A percentile compares a stretch with the other conserved stretches of the same genome.
These are phyloP conservation scores for Ophiostoma angusticollis DNA, from an alignment of 2,329 filamentous ascomycete species.

Conservation along the genomic window DNA sequence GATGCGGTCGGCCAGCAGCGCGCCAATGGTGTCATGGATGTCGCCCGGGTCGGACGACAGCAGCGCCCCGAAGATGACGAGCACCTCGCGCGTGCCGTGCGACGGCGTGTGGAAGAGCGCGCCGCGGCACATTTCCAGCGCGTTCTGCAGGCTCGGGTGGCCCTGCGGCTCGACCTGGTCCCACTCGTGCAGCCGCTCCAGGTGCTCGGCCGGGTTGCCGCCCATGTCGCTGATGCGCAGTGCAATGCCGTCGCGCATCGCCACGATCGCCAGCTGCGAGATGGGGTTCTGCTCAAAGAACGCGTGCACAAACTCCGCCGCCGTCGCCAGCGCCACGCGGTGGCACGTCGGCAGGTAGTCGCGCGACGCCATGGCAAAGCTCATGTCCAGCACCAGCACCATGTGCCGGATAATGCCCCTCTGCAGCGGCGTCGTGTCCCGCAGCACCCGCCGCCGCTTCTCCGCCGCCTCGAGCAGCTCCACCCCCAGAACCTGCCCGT, in stretches of 20 bases:
- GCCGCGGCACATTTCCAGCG: slow-evolving; percentile 86
- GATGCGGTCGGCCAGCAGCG: slow-evolving; percentile 69
- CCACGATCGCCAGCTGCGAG: slow-evolving; percentile 82
- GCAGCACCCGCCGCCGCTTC: slow-evolving; percentile 67
- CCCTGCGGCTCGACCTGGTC: slow-evolving; percentile 57
- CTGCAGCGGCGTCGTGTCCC: slow-evolving; percentile 91
- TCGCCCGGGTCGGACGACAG: slow-evolving; percentile 87
- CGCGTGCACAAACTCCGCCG: slow-evolving; percentile 77
- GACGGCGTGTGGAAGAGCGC: slow-evolving; percentile 85
- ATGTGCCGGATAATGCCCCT: slow-evolving; percentile 96
- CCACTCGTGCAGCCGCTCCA: slow-evolving; percentile 59
- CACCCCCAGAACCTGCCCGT: slow-evolving; percentile 66
- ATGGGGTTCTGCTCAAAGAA: slow-evolving; percentile 99
- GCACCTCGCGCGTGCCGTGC: slow-evolving; percentile 84
- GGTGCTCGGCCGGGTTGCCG: slow-evolving; percentile 81
- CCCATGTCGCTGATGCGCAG: slow-evolving; percentile 77
- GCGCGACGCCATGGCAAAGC: slow-evolving; percentile 87
- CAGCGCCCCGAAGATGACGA: slow-evolving; percentile 84
- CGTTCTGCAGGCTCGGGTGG: slow-evolving; percentile 79
- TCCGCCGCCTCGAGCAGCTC: slow-evolving; percentile 68
- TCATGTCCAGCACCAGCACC: slow-evolving; percentile 82
- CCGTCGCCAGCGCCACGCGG: slow-evolving; percentile 68
- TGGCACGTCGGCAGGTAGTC: slow-evolving; percentile 83
- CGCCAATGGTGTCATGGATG: slow-evolving; percentile 77
- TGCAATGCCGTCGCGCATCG: slow-evolving; percentile 85